phyloP scores from a whole-genome alignment of 1,284 basidiomycete genomes.

The Sanghuangporus baumii region DNA sequence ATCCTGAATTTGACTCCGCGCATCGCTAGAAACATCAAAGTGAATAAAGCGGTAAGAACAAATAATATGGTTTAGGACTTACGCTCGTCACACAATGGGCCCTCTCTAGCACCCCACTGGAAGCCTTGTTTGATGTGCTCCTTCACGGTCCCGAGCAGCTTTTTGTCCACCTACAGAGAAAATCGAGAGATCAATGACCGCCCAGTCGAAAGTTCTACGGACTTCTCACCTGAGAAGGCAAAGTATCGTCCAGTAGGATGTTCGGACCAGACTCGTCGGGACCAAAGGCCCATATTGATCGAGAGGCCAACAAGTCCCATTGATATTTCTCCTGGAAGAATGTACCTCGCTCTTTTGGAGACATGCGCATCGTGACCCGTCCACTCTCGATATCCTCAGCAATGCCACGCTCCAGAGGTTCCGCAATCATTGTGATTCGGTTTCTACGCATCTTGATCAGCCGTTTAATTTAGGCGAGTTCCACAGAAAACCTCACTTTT shows the following conservation, averaged over 20 bases:
- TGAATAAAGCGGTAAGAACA: neutral
- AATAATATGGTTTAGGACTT: slow-evolving; percentile 34
- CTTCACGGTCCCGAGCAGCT: slow-evolving; percentile 81
- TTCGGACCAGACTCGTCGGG: slow-evolving; percentile 95
- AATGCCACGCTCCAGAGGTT: slow-evolving; percentile 89
- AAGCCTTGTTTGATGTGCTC: slow-evolving; percentile 98
- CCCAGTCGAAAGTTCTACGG: neutral
- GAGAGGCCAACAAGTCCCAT: slow-evolving; percentile 95
- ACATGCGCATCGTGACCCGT: slow-evolving; percentile 88
- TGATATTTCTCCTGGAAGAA: slow-evolving; percentile 96
- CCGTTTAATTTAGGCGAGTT: slow-evolving; percentile 6
- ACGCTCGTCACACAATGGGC: slow-evolving; percentile 98
- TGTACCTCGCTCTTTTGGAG: slow-evolving; percentile 86
- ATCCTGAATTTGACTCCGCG: slow-evolving; percentile 98
- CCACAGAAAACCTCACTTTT: slow-evolving; percentile 62
- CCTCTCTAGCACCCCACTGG: slow-evolving; percentile 98
- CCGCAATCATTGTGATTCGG: slow-evolving; percentile 96
- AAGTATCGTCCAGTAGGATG: slow-evolving; percentile 90
- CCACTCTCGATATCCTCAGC: slow-evolving; percentile 93
- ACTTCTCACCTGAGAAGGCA: slow-evolving; percentile 77
- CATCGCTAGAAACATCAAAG: slow-evolving; percentile 59
- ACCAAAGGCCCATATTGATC: slow-evolving; percentile 99
- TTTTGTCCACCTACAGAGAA: slow-evolving; percentile 77
- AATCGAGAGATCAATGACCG: neutral
- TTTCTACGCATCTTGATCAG: slow-evolving; percentile 50